These are phyloP conservation scores for Trichoderma sp. DNA, from an alignment of 2,329 filamentous ascomycete genomes.

Conservation along the genomic window DNA sequence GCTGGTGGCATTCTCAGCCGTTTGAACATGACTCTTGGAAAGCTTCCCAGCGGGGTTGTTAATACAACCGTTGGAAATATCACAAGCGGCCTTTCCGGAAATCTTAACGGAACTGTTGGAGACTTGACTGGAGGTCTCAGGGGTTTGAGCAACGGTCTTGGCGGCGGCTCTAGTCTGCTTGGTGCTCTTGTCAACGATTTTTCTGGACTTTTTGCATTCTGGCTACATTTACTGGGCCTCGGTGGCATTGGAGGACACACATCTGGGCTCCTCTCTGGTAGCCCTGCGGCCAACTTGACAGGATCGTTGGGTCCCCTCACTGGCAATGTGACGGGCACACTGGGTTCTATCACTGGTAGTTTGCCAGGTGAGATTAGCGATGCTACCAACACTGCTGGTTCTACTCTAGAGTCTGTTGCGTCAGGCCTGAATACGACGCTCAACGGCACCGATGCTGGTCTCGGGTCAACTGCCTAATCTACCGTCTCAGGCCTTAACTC, in stretches of 20 bases:
- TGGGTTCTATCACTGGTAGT: background rate
- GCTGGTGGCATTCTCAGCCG: background rate
- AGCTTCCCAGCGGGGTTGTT: background rate
- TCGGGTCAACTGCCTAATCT: background rate
- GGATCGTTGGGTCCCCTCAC: background rate
- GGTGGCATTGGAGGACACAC: background rate
- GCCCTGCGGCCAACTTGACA: background rate
- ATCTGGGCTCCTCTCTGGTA: background rate
- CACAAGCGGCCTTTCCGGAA: background rate
- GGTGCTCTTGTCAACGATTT: background rate
- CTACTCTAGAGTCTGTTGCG: background rate
- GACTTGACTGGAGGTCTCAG: background rate
- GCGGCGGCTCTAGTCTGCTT: background rate
- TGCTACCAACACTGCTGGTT: background rate
- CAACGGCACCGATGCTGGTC: background rate
- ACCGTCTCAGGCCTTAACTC: background rate
- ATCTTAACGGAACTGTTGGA: background rate
- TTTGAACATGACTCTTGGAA: background rate
- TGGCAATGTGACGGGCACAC: background rate
- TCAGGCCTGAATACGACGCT: background rate
- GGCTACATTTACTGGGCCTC: too few species aligned
- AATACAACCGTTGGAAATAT: background rate
- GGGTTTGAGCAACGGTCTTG: background rate
- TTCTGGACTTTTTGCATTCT: too few species aligned
- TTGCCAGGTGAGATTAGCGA: background rate